Conservation (phyloP, 768 basidiomycete genomes). For the Chiua virens region DNA sequence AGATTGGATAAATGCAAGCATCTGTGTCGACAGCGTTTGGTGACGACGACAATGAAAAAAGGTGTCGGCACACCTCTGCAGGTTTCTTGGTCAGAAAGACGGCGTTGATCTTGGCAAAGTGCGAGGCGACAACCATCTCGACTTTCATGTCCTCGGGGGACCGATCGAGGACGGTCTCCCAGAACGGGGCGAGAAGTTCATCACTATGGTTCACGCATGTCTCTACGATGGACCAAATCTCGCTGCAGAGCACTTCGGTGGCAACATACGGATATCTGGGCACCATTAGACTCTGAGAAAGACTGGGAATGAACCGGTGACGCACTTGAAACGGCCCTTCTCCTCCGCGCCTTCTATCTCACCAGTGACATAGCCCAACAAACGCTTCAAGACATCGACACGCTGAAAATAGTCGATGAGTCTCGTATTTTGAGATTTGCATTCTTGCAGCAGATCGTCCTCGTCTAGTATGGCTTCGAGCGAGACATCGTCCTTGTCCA, state of each 20-base stretch:
- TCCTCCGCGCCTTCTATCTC: conserved; percentile 84
- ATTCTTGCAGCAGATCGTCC: conserved; percentile 91
- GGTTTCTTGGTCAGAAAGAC: conserved; percentile 88
- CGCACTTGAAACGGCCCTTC: conserved; percentile 79
- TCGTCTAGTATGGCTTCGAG: conserved; percentile 93
- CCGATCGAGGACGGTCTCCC: conserved; percentile 84
- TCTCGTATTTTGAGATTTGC: conserved; percentile 90
- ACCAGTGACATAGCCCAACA: conserved; percentile 84
- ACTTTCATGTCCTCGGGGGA: conserved; percentile 85
- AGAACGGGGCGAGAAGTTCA: conserved; percentile 81
- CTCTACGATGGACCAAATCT: conserved; percentile 93
- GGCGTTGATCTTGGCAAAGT: conserved; percentile 93
- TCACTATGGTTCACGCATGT: conserved; percentile 74
- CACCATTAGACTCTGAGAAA: conserved; percentile 6
- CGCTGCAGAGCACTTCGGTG: conserved; percentile 93
- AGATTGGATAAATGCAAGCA: conserved; percentile 87
- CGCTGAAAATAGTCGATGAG: conserved; percentile 87
- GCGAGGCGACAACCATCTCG: conserved; percentile 82
- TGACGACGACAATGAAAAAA: conserved; percentile 18
- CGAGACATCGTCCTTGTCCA: conserved; percentile 86
- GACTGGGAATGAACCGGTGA: conserved; percentile 9
- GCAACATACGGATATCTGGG: conserved; percentile 87
- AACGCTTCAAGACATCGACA: conserved; percentile 73
- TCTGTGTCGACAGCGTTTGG: conserved; percentile 48
- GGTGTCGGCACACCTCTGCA: conserved; percentile 62